Percentiles rank a stretch among this genome's conserved stretches.
Evolutionary conservation across 495 filamentous ascomycete genomes (phyloP).

Genomic region (Glonium stellatum): DNA sequence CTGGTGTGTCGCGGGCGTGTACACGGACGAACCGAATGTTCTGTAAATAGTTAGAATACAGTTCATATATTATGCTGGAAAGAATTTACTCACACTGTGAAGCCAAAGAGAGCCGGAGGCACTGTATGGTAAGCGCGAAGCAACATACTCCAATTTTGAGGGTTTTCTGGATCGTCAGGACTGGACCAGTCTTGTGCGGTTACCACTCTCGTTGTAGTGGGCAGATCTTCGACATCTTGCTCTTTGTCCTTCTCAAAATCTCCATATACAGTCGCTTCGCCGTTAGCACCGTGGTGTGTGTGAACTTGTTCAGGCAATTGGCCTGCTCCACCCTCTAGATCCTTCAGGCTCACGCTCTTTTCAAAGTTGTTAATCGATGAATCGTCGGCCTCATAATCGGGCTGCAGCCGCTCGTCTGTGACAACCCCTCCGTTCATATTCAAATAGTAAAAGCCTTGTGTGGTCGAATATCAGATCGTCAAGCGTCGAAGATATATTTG

Average conservation of each 20-base stretch:
- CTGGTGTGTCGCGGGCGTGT: conserved; percentile 30
- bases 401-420: no score
- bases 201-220: neutral
- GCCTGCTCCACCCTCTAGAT: neutral
- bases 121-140: conserved; percentile 28
- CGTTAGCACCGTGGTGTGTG: neutral
- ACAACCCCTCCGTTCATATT: no score
- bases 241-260: neutral
- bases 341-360: neutral
- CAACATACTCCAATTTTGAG: conserved; percentile 36
- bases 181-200: conserved; percentile 1
- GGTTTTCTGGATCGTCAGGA: conserved; percentile 35
- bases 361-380: neutral
- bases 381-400: neutral
- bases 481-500: no score
- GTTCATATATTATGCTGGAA: neutral
- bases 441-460: no score
- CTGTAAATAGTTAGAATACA: conserved; percentile 3
- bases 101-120: conserved; percentile 28
- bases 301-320: neutral
- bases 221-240: neutral
- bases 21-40: conserved; percentile 32
- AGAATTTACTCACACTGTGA: conserved; percentile 28
- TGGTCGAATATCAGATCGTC: no score
- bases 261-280: neutral